Evolutionary conservation across 2,329 filamentous ascomycete genomes (phyloP).

Genomic region (Phyllosticta ampelicida): DNA sequence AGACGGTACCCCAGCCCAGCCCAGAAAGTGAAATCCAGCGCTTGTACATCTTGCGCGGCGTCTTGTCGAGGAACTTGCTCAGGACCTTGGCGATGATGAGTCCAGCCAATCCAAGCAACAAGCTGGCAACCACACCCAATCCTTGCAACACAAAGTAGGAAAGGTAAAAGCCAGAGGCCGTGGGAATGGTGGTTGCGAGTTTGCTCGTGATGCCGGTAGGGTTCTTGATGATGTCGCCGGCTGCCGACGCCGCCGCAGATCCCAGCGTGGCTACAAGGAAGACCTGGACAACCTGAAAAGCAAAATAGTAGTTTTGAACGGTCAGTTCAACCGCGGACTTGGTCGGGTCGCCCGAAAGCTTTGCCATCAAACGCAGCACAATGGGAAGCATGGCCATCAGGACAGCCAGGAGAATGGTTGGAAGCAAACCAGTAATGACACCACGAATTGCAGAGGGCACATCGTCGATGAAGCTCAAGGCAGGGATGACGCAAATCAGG

Average conservation of each 20-base stretch:
- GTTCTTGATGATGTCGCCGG: constrained; percentile 48
- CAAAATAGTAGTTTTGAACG: constrained; percentile 85
- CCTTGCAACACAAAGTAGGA: constrained; percentile 93
- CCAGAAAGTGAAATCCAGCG: constrained; percentile 22
- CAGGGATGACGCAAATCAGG: constrained; percentile 52
- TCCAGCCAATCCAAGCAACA: constrained; percentile 63
- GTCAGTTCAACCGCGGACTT: constrained; percentile 72
- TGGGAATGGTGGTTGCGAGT: constrained; percentile 65
- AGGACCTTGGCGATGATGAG: constrained; percentile 64
- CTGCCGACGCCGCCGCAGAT: constrained; percentile 59
- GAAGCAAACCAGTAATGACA: constrained; percentile 74
- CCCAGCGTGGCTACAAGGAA: constrained; percentile 79
- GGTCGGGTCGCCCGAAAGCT: constrained; percentile 68
- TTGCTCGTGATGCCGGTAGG: constrained; percentile 52
- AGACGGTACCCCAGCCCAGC: constrained; percentile 30
- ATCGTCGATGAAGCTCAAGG: constrained; percentile 61
- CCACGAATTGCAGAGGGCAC: constrained; percentile 65
- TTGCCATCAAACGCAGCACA: constrained; percentile 56
- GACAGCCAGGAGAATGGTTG: constrained; percentile 65
- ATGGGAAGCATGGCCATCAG: constrained; percentile 80
- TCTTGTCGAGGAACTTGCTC: constrained; percentile 64
- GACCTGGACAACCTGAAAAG: constrained; percentile 81
- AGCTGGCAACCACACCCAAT: constrained; percentile 62
- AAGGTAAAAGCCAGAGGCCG: constrained; percentile 86
- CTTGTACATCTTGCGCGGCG: constrained; percentile 43